These are phyloP conservation scores for Hirsutella minnesotensis DNA, from an alignment of 2,329 filamentous ascomycete genomes.

Conservation along the genomic window DNA sequence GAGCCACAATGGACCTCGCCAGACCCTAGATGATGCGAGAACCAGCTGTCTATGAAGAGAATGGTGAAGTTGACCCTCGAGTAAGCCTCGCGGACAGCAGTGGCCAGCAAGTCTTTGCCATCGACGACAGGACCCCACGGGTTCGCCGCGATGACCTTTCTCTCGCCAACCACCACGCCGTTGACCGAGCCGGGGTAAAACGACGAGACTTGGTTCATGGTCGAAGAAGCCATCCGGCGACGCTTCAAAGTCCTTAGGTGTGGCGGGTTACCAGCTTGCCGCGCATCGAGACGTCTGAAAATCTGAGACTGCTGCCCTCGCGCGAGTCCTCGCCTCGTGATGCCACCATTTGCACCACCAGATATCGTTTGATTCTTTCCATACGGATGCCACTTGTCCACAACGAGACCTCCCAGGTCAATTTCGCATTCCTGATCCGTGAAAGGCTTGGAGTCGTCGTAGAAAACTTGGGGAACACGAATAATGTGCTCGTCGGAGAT, in stretches of 20 bases:
- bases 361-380: no score
- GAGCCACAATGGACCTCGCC: conserved; percentile 17
- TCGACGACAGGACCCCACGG: conserved; percentile 16
- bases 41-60: conserved; percentile 15
- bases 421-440: not conserved
- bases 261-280: no score
- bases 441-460: not conserved
- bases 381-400: no score
- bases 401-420: no score
- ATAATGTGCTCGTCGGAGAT: conserved; percentile 10
- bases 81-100: conserved; percentile 11
- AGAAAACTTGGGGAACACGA: conserved; percentile 11
- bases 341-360: no score
- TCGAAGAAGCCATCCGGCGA: no score
- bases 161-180: conserved; percentile 10
- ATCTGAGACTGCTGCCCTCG: no score
- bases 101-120: conserved; percentile 12
- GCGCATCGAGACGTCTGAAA: no score
- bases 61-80: conserved; percentile 9
- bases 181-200: conserved; percentile 12
- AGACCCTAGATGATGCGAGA: conserved; percentile 9
- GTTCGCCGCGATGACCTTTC: conserved; percentile 8
- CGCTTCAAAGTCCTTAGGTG: no score
- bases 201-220: conserved; percentile 2
- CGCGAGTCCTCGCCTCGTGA: no score